Evolutionary conservation across 1,284 basidiomycete genomes (phyloP).

Genomic region (Leccinum solheimii): DNA sequence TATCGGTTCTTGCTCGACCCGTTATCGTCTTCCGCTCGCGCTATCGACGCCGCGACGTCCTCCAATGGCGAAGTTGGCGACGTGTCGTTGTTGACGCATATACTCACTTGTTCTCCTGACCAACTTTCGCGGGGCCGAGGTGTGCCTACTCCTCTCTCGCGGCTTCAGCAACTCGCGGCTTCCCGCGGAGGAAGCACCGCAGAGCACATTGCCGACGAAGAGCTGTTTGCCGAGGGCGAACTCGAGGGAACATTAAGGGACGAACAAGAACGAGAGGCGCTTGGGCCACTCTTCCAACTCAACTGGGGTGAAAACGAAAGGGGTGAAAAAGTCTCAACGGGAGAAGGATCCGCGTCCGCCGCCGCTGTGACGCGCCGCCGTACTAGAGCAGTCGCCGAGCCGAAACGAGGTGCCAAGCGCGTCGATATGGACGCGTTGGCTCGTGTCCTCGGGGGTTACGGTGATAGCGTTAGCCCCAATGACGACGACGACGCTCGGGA

Average conservation of each 20-base stretch:
- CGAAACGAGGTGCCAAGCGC: constrained; percentile 31
- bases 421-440: constrained; percentile 42
- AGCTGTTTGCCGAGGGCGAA: constrained; percentile 46
- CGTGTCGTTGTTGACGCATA: constrained; percentile 41
- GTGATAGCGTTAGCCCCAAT: constrained; percentile 3
- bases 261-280: constrained; percentile 36
- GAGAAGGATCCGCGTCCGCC: neutral
- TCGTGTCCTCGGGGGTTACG: constrained; percentile 30
- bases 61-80: constrained; percentile 12
- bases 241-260: constrained; percentile 42
- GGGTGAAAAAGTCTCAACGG: neutral
- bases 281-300: constrained; percentile 35
- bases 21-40: constrained; percentile 25
- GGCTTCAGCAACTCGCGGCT: constrained; percentile 58
- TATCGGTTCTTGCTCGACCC: constrained; percentile 60
- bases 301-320: constrained; percentile 34
- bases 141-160: constrained; percentile 44
- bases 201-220: constrained; percentile 41
- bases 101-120: constrained; percentile 50
- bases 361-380: neutral
- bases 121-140: constrained; percentile 18
- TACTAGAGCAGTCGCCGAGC: constrained; percentile 13
- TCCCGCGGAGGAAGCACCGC: constrained; percentile 48
- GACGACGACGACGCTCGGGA: constrained; percentile 5
- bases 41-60: constrained; percentile 7